Base-by-base conservation (phyloP, 768 basidiomycete genomes). In the Phylloporus rhodoxanthus region DNA sequence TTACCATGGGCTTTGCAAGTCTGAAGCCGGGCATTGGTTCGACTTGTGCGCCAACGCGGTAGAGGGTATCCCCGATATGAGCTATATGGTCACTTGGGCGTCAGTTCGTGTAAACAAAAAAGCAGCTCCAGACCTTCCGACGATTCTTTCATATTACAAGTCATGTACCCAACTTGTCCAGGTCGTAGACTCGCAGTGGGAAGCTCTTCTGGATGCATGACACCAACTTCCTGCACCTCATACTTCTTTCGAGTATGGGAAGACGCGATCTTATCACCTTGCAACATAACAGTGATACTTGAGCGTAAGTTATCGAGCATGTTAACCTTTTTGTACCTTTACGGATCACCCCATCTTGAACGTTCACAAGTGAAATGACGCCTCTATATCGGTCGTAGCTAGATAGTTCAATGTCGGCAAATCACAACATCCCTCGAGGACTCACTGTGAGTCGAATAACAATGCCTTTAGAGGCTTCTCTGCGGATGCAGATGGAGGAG, bases 61-160 rank as follows among this genome's bases (percentile, higher is more conserved):
- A 79, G 45, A 98, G 74, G 1, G 96, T 99, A 61, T 99, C 96
- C 37, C 96, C 96, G 54, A 98, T 85, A 62, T 87, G 85, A 20
- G 94, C 93, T 96, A 59, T 43, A 43, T 41, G 39, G 41, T 46
- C 8, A 41, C 25, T 13, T 62, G 28, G 53, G 37, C 11, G 11
- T 26, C 10, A 34, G 32, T n/a, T 33, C 26, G 10, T 14, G n/a
- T 8, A 11, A 21, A 43, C 36, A 19, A 25, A 44, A 34, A 28
- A 6, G 9, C 1, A 25, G 13, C 11, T 30, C 13, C 30, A 37
- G 48, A 92, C 93, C 93, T 75, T 98, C 92, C 13, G 87, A 81
- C 9, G 89, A 88, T 58, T 96, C 87, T 67, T 97, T 99, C 95
- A 99, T 98, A 63, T 93, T 95, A 68, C 95, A 98, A 1, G 91